These are phyloP conservation scores for Colletotrichum gigasporum DNA, from an alignment of 2,329 filamentous ascomycete genomes.

Conservation along the genomic window DNA sequence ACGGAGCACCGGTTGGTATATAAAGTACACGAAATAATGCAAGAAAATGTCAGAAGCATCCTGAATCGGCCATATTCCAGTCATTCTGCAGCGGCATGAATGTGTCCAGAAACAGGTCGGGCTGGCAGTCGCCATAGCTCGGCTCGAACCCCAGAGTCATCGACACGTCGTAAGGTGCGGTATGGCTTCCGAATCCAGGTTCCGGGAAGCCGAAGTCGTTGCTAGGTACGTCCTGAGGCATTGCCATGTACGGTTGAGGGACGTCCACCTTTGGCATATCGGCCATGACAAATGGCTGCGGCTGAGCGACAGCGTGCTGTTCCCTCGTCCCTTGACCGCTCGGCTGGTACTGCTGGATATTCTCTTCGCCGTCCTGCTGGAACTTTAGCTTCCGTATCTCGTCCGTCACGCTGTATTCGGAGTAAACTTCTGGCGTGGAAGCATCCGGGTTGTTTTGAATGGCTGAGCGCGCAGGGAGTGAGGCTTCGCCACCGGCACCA, in stretches of 20 bases:
- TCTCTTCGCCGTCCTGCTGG: conserved; percentile 12
- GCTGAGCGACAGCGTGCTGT: not conserved
- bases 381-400: conserved; percentile 28
- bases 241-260: not conserved
- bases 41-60: not conserved
- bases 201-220: not conserved
- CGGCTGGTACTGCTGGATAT: not conserved
- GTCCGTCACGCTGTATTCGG: conserved; percentile 27
- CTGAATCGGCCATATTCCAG: conserved; percentile 14
- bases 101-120: conserved; percentile 13
- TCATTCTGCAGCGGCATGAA: conserved; percentile 21
- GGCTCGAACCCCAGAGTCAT: conserved; percentile 25
- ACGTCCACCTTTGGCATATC: not conserved
- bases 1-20: too few species aligned
- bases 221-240: not conserved
- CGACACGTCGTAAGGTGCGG: not conserved
- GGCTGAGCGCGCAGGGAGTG: not conserved
- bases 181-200: not conserved
- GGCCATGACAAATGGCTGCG: not conserved
- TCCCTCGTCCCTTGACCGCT: not conserved
- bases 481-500: not conserved
- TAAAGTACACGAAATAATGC: not conserved
- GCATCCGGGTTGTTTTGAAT: not conserved
- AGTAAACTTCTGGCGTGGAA: conserved; percentile 10
- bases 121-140: conserved; percentile 19